phyloP scores from a whole-genome alignment of 306 rosid genomes.

The Morella rubra region DNA sequence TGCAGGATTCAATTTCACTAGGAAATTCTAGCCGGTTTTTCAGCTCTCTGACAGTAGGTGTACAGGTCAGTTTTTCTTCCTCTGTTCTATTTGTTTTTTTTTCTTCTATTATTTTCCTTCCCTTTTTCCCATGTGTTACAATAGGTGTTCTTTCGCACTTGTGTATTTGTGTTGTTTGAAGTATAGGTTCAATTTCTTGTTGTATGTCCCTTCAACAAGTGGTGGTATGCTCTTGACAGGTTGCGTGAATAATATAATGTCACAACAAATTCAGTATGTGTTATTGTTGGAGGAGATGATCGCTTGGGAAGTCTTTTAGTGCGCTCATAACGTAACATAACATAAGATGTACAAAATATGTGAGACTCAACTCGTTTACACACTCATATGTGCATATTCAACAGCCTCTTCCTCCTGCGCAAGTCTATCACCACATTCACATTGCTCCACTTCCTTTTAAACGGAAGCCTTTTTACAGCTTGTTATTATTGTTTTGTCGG shows the following conservation, averaged over 20 bases:
- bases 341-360: too few relatives aligned
- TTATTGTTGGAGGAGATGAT: background rate
- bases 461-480: too few relatives aligned
- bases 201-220: slow-evolving; percentile 29
- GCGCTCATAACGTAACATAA: too few relatives aligned
- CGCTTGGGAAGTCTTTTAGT: too few relatives aligned
- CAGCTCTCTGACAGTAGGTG: slow-evolving; percentile 22
- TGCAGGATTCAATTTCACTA: slow-evolving; percentile 39
- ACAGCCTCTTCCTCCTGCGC: too few relatives aligned
- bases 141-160: background rate
- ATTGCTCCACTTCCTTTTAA: too few relatives aligned
- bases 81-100: background rate
- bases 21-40: slow-evolving; percentile 27
- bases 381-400: too few relatives aligned
- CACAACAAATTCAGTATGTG: background rate
- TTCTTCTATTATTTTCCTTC: background rate
- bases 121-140: background rate
- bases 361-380: too few relatives aligned
- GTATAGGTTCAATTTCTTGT: slow-evolving; percentile 20
- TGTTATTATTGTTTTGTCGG: too few relatives aligned
- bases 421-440: too few relatives aligned
- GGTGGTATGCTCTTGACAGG: slow-evolving; percentile 6
- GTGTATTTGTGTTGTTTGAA: slow-evolving; percentile 25
- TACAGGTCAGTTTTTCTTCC: slow-evolving; percentile 26
- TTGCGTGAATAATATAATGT: slow-evolving; percentile 7